phyloP scores from a whole-genome alignment of 371 early-diverging fungal species.

The Smittium culicis region DNA sequence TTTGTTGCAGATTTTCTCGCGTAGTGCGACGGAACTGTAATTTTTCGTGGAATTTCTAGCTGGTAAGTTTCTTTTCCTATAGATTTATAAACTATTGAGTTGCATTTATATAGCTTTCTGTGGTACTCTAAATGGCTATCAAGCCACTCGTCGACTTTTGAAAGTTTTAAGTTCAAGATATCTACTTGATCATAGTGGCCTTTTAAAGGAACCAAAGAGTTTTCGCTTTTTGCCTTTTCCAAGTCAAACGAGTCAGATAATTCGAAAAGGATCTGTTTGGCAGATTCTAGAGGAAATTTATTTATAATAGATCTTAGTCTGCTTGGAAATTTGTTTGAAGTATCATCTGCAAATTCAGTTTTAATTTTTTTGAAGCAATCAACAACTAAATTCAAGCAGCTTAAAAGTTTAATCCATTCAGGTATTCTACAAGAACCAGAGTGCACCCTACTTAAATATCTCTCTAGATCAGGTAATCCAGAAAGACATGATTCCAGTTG shows the following conservation, averaged over 20 bases:
- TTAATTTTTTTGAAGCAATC: slow-evolving; percentile 4
- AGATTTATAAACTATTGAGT: slow-evolving; percentile 53
- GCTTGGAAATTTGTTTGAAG: slow-evolving; percentile 14
- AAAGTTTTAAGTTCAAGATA: slow-evolving; percentile 36
- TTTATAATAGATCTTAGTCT: slow-evolving; percentile 25
- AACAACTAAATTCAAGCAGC: slow-evolving; percentile 14
- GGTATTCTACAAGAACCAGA: slow-evolving; percentile 45
- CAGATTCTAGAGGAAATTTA: slow-evolving; percentile 20
- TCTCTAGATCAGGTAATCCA: slow-evolving; percentile 81
- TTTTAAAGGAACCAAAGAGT: slow-evolving; percentile 51
- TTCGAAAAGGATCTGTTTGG: slow-evolving; percentile 32
- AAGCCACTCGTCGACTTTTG: slow-evolving; percentile 46
- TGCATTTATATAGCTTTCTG: slow-evolving; percentile 44
- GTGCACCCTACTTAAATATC: slow-evolving; percentile 80
- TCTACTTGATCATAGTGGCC: slow-evolving; percentile 73
- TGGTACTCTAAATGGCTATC: slow-evolving; percentile 45
- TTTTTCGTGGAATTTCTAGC: slow-evolving; percentile 69
- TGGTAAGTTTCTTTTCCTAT: slow-evolving; percentile 92
- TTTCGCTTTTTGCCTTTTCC: slow-evolving; percentile 44
- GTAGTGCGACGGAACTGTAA: slow-evolving; percentile 69
- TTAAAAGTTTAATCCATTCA: slow-evolving; percentile 23
- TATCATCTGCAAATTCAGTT: neutral
- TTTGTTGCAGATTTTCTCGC: slow-evolving; percentile 60
- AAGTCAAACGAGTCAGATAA: slow-evolving; percentile 61
- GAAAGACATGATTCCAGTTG: slow-evolving; percentile 28